phyloP scores from a whole-genome alignment of 805 yeast genomes.

The Candida silvicultrix region DNA sequence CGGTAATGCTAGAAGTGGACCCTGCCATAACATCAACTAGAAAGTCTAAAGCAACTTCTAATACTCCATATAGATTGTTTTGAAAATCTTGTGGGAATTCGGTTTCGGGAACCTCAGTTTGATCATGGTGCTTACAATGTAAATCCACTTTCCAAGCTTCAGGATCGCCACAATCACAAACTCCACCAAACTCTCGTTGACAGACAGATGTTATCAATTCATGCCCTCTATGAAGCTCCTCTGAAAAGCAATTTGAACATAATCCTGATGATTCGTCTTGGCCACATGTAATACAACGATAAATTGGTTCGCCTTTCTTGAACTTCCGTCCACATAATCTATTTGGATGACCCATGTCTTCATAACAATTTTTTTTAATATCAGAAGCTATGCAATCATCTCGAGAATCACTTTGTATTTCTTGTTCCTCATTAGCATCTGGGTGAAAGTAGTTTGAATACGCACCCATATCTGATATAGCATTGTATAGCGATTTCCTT shows the following conservation, averaged over 20 bases:
- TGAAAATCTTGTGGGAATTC: slow-evolving; percentile 39
- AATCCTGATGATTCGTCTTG: slow-evolving; percentile 80
- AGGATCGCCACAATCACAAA: slow-evolving; percentile 72
- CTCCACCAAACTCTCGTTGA: slow-evolving; percentile 57
- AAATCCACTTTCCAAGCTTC: slow-evolving; percentile 66
- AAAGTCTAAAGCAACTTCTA: slow-evolving; percentile 49
- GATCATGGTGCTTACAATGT: slow-evolving; percentile 38
- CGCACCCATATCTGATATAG: slow-evolving; percentile 36
- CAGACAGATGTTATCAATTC: slow-evolving; percentile 58
- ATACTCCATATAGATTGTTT: slow-evolving; percentile 30
- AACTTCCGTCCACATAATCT: slow-evolving; percentile 73
- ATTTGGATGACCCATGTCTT: slow-evolving; percentile 42
- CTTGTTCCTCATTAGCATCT: slow-evolving; percentile 5
- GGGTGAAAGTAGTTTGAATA: slow-evolving; percentile 35
- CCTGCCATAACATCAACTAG: slow-evolving; percentile 55
- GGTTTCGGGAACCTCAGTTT: slow-evolving; percentile 14
- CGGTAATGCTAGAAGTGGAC: slow-evolving; percentile 17
- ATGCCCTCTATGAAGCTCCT: slow-evolving; percentile 67
- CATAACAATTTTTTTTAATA: slow-evolving; percentile 9
- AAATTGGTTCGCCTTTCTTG: slow-evolving; percentile 74
- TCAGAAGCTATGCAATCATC: slow-evolving; percentile 14
- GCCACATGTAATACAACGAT: slow-evolving; percentile 70
- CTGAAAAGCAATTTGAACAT: slow-evolving; percentile 70
- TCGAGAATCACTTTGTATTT: slow-evolving; percentile 14
- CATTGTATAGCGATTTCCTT: slow-evolving; percentile 36